These are phyloP conservation scores for Flaveria floridana DNA, from an alignment of 140 eudicot species.

Conservation along the genomic window DNA sequence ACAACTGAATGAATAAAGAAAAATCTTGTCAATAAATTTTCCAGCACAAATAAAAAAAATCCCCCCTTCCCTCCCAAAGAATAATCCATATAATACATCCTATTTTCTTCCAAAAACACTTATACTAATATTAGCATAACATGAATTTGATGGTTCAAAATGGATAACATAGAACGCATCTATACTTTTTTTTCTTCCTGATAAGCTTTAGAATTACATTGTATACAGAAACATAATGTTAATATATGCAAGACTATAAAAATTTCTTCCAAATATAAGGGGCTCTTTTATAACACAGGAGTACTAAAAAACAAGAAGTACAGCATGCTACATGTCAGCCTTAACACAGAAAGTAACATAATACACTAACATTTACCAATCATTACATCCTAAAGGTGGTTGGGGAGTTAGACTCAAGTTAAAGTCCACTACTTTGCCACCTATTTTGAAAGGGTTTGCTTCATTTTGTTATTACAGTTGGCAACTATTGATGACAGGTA, in stretches of 20 bases:
- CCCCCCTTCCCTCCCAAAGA: neutral
- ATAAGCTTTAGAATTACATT: neutral
- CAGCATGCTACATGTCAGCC: neutral
- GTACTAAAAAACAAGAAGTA: neutral
- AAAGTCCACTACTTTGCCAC: conserved; percentile 4
- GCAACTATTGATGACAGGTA: neutral
- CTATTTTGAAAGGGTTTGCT: neutral
- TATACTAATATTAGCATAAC: conserved; percentile 1
- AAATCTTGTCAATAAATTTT: neutral
- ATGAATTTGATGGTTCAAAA: neutral
- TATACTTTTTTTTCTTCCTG: neutral
- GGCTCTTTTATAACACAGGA: conserved; percentile 2
- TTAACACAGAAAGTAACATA: conserved; percentile 5
- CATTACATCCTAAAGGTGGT: conserved; percentile 4
- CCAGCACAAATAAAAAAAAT: neutral
- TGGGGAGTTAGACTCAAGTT: conserved; percentile 15
- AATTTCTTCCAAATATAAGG: conserved; percentile 1
- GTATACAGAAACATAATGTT: conserved; percentile 10
- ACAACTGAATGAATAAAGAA: neutral
- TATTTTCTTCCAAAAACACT: neutral
- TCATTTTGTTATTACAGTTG: neutral
- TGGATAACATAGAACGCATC: conserved; percentile 2
- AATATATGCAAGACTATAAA: neutral
- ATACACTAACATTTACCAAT: no score
- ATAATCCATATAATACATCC: neutral